Evolutionary conservation across 306 rosid species (phyloP), one percentile per base, ranked within the genome.

Genomic region (Cajanus cajan): DNA sequence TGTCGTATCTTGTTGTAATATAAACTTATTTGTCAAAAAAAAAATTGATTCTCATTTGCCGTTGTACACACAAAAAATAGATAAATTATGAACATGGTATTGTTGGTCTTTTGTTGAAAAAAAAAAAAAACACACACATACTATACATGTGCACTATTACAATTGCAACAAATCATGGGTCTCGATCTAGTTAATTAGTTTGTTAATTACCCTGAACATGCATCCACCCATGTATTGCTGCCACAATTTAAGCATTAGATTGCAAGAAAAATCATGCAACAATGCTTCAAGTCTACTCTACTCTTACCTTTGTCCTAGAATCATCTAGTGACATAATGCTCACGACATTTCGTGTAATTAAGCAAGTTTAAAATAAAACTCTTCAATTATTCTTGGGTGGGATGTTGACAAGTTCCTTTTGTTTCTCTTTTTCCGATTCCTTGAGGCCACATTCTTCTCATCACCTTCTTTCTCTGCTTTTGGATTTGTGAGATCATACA

Each of bases 381-480:
- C n/a, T 82, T 51, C 71, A 83, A 80, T 83, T 86, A 82, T 78
- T 82, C 84, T 76, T 51, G 78, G 83, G 90, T 89, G 89, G 85
- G 94, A 89, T 74, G 85, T 80, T 80, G 96, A 90, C 91, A 90
- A 86, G 90, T 86, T 93, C 94, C 86, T 87, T 92, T 92, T 81
- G 89, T 80, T 85, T 87, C 89, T 81, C 92, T 85, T 93, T 91
- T 72, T 70, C 68, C 71, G 98, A 93, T 91, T 91, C 94, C 93
- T n/a, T 85, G 82, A 84, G 90, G 96, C 88, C 93, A 89, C 84
- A 88, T 16, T 16, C 28, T 87, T 90, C 88, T 85, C 85, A 89
- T 86, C n/a, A n/a, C n/a, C 95, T 83, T 83, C 89, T 82, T 85
- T 84, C 83, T 50, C 66, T 82, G 80, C 88, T 86, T 87, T 91